Percentiles rank a stretch among this genome's conserved stretches.
phyloP scores from a whole-genome alignment of 2,329 filamentous ascomycete species.

The Fusarium avenaceum region DNA sequence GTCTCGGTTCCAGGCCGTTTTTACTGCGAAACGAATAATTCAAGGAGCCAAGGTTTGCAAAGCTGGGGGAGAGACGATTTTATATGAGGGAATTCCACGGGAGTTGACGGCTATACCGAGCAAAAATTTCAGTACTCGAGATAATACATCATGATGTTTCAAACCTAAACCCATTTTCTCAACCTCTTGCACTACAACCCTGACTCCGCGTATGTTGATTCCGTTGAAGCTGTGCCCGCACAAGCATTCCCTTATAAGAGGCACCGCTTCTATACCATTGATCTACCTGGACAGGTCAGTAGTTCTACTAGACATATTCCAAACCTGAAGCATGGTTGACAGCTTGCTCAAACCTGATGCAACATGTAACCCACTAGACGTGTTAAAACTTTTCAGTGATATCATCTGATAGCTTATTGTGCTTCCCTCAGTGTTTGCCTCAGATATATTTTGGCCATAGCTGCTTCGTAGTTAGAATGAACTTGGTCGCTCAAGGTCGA shows the following conservation, averaged over 20 bases:
- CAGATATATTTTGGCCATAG: not conserved
- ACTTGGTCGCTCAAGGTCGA: not conserved
- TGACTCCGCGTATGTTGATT: not conserved
- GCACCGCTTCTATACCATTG: not conserved
- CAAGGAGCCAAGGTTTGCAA: constrained; percentile 40
- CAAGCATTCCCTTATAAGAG: not conserved
- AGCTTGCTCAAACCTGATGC: not conserved
- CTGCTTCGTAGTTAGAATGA: not conserved
- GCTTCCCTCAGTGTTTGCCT: not conserved
- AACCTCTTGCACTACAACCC: not conserved
- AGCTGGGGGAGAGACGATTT: constrained; percentile 40
- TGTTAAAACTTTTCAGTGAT: not conserved
- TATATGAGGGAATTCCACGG: constrained; percentile 44
- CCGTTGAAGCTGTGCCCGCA: not conserved
- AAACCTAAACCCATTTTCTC: constrained; percentile 36
- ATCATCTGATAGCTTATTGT: not conserved
- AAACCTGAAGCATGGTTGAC: no score
- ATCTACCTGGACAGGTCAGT: not conserved
- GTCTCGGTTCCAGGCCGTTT: constrained; percentile 36
- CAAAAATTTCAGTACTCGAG: constrained; percentile 53
- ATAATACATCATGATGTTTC: constrained; percentile 57
- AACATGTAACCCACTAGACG: not conserved
- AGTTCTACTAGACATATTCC: not conserved
- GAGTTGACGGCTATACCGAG: constrained; percentile 54
- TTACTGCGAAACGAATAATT: constrained; percentile 39